These are phyloP conservation scores for Colletotrichum siamense DNA, from an alignment of 2,329 filamentous ascomycete genomes.

Conservation along the genomic window DNA sequence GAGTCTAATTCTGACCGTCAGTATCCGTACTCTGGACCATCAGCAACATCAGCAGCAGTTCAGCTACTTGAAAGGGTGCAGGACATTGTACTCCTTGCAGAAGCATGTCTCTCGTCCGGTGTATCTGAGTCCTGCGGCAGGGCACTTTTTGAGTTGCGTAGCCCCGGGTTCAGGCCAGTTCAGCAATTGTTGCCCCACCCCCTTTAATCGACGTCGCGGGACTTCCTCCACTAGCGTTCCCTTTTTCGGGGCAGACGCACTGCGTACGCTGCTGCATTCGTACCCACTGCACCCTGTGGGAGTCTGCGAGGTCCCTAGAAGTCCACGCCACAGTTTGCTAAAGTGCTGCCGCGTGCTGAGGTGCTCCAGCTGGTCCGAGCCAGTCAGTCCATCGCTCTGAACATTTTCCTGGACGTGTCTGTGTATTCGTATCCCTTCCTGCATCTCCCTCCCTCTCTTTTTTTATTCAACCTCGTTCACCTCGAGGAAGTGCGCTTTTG, in stretches of 20 bases:
- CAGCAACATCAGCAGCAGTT: neutral
- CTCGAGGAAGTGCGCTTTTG: slow-evolving; percentile 1
- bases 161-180: slow-evolving; percentile 9
- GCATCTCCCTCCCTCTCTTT: slow-evolving; percentile 10
- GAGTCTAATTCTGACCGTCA: neutral
- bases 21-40: neutral
- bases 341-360: neutral
- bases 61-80: neutral
- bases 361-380: neutral
- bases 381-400: neutral
- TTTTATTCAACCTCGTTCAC: slow-evolving; percentile 18
- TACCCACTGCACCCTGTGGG: slow-evolving; percentile 10
- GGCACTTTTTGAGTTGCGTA: slow-evolving; percentile 6
- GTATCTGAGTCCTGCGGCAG: neutral
- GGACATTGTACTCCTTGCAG: neutral
- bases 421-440: slow-evolving; percentile 5
- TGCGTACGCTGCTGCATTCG: slow-evolving; percentile 11
- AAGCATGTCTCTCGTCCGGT: neutral
- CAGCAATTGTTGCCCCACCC: slow-evolving; percentile 2
- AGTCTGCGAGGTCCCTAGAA: neutral
- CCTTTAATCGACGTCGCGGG: neutral
- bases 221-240: slow-evolving; percentile 9
- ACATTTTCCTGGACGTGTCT: slow-evolving; percentile 12
- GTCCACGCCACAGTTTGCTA: neutral
- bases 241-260: neutral